phyloP scores from a whole-genome alignment of 2,329 filamentous ascomycete genomes.

The Paracamarosporium sp. region DNA sequence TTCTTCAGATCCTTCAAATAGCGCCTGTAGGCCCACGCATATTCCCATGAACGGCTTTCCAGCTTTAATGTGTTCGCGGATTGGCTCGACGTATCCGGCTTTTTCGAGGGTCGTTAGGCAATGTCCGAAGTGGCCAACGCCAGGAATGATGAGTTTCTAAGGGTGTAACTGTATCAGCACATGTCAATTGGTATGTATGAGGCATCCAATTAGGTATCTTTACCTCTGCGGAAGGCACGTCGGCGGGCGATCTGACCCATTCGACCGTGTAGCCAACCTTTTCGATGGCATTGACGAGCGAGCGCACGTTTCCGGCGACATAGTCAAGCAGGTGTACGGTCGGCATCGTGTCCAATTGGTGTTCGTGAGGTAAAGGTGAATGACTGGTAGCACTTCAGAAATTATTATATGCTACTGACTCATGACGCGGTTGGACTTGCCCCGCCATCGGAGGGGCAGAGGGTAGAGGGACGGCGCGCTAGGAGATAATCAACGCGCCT shows the following conservation, averaged over 20 bases:
- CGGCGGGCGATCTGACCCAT: conserved; percentile 86
- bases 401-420: conserved; percentile 8
- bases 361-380: background rate
- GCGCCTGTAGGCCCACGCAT: conserved; percentile 89
- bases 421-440: conserved; percentile 5
- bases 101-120: conserved; percentile 84
- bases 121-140: conserved; percentile 97
- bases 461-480: background rate
- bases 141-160: conserved; percentile 91
- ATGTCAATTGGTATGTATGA: conserved; percentile 33
- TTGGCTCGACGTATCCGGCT: conserved; percentile 83
- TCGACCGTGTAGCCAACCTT: conserved; percentile 91
- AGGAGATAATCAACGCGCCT: background rate
- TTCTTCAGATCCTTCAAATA: conserved; percentile 88
- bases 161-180: conserved; percentile 39
- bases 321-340: conserved; percentile 85
- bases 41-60: conserved; percentile 99
- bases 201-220: conserved; percentile 6
- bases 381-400: conserved; percentile 3
- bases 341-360: conserved; percentile 61
- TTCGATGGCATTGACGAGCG: conserved; percentile 96
- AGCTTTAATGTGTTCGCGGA: conserved; percentile 80
- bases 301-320: conserved; percentile 94
- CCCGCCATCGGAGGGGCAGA: conserved; percentile 8
- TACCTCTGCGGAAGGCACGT: conserved; percentile 86